Conservation (phyloP, 2,329 filamentous ascomycete species). For the Fusarium citri region DNA sequence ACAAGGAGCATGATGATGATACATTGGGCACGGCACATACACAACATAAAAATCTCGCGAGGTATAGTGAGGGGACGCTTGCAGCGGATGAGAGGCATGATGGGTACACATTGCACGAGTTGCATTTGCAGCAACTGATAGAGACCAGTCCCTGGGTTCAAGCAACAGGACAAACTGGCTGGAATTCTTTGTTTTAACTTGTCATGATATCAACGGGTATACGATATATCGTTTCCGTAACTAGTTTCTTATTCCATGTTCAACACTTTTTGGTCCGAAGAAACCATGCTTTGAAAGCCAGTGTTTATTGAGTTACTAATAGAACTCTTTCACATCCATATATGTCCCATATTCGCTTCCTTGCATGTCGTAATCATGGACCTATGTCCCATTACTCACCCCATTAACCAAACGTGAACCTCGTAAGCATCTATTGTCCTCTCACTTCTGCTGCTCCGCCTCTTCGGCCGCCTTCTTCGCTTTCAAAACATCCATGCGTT, state of each 20-base stretch:
- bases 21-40: conserved; percentile 22
- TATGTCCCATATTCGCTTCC: neutral
- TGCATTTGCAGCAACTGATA: conserved; percentile 35
- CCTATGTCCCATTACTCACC: neutral
- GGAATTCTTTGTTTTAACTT: conserved; percentile 36
- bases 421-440: neutral
- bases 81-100: conserved; percentile 26
- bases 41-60: conserved; percentile 31
- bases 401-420: neutral
- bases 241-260: conserved; percentile 33
- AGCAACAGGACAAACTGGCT: conserved; percentile 24
- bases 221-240: conserved; percentile 43
- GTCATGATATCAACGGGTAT: conserved; percentile 47
- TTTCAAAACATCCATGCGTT: conserved; percentile 66
- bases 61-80: conserved; percentile 21
- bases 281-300: neutral
- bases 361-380: neutral
- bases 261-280: conserved; percentile 22
- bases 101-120: conserved; percentile 19
- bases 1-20: conserved; percentile 32
- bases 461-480: conserved; percentile 31
- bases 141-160: conserved; percentile 29
- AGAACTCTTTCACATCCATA: neutral
- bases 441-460: conserved; percentile 23
- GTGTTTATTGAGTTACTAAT: conserved; percentile 3